These are phyloP conservation scores for Lipomyces japonicus DNA, from an alignment of 805 yeast genomes.

Conservation along the genomic window DNA sequence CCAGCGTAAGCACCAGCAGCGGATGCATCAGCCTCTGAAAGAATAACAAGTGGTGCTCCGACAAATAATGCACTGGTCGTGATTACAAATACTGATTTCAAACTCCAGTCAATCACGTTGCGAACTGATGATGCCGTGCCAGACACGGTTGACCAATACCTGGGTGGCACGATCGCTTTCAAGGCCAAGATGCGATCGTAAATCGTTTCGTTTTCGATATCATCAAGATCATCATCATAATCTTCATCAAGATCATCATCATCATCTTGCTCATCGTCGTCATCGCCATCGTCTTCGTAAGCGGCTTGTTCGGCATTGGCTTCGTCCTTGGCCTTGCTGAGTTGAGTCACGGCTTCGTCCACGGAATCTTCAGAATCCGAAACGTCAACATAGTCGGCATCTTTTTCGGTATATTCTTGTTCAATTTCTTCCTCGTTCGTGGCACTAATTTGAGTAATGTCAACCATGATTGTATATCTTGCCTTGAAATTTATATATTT, in stretches of 20 bases:
- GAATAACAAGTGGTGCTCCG: conserved; percentile 90
- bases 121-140: conserved; percentile 37
- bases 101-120: conserved; percentile 43
- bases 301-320: no score
- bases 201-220: conserved; percentile 74
- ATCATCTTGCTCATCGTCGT: conserved; percentile 31
- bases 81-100: conserved; percentile 73
- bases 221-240: conserved; percentile 68
- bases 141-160: conserved; percentile 58
- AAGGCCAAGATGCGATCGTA: conserved; percentile 86
- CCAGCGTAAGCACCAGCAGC: not conserved
- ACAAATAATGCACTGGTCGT: conserved; percentile 79
- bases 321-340: no score
- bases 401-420: no score
- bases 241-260: conserved; percentile 48
- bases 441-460: no score
- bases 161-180: conserved; percentile 87
- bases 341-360: no score
- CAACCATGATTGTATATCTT: no score
- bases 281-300: conserved; percentile 25
- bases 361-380: no score
- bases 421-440: no score
- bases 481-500: no score
- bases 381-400: no score
- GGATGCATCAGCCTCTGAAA: conserved; percentile 34